Evolutionary conservation across 768 basidiomycete species (phyloP).

Genomic region (Trametes meyenii): DNA sequence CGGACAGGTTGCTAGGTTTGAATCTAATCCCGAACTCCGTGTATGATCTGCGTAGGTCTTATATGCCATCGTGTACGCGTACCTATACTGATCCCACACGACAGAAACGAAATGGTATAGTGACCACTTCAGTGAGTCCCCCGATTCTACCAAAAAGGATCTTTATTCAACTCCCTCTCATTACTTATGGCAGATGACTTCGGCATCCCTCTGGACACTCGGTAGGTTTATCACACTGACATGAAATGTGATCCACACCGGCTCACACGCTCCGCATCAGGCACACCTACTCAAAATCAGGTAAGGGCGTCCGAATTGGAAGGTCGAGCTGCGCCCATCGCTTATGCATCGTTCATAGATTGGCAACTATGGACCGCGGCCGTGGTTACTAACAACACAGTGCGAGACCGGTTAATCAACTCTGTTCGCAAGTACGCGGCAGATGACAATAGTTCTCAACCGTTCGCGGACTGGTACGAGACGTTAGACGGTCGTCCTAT

Average conservation of each 20-base stretch:
- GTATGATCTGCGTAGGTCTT: conserved; percentile 37
- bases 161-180: background rate
- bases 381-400: conserved; percentile 34
- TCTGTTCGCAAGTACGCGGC: conserved; percentile 37
- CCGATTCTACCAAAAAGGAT: too few relatives aligned
- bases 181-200: conserved; percentile 22
- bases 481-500: conserved; percentile 48
- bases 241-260: background rate
- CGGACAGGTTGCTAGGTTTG: conserved; percentile 41
- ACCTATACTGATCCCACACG: background rate
- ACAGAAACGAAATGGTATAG: conserved; percentile 41
- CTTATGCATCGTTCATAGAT: conserved; percentile 26
- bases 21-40: conserved; percentile 41
- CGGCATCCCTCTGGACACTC: conserved; percentile 42
- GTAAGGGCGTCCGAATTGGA: conserved; percentile 16
- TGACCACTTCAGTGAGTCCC: conserved; percentile 30
- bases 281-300: conserved; percentile 43
- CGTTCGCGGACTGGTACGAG: conserved; percentile 56
- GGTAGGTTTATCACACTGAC: conserved; percentile 20
- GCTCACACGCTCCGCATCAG: conserved; percentile 19
- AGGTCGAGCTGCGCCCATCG: background rate
- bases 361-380: conserved; percentile 45
- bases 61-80: background rate
- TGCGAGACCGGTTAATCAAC: conserved; percentile 39
- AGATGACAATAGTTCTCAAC: conserved; percentile 35